Conservation (phyloP, 2,329 filamentous ascomycete species). For the Stenocarpella maydis region DNA sequence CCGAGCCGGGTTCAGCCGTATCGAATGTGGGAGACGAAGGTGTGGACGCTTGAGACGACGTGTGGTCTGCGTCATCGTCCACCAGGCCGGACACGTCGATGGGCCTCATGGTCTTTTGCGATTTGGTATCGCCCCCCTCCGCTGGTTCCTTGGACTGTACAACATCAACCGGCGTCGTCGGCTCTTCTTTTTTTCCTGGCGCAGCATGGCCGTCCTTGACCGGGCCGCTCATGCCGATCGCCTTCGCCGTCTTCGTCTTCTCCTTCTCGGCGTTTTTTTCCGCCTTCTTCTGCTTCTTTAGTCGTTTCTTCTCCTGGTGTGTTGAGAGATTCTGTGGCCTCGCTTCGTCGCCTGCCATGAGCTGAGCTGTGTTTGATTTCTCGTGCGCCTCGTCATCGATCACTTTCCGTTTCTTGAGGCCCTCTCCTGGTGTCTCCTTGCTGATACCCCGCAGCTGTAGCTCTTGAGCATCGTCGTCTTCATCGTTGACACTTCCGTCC, state of each 20-base stretch:
- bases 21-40: constrained; percentile 71
- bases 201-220: constrained; percentile 41
- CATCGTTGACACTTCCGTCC: constrained; percentile 56
- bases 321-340: constrained; percentile 36
- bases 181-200: constrained; percentile 52
- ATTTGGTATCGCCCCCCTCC: constrained; percentile 38
- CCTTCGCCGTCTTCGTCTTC: constrained; percentile 36
- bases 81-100: constrained; percentile 59
- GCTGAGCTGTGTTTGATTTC: constrained; percentile 56
- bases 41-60: constrained; percentile 57
- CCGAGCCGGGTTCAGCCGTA: constrained; percentile 50
- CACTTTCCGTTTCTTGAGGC: constrained; percentile 59
- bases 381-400: constrained; percentile 56
- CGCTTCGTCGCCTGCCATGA: constrained; percentile 40
- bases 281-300: constrained; percentile 40
- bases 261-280: constrained; percentile 40
- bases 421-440: constrained; percentile 69
- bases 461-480: constrained; percentile 50
- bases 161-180: constrained; percentile 26
- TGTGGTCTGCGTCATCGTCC: constrained; percentile 52
- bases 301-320: constrained; percentile 33
- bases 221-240: neutral
- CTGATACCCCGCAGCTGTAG: constrained; percentile 61
- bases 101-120: constrained; percentile 47
- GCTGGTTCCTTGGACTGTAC: constrained; percentile 41